phyloP scores from a whole-genome alignment of 2,329 filamentous ascomycete genomes.

The Aspergillus eucalypticola region DNA sequence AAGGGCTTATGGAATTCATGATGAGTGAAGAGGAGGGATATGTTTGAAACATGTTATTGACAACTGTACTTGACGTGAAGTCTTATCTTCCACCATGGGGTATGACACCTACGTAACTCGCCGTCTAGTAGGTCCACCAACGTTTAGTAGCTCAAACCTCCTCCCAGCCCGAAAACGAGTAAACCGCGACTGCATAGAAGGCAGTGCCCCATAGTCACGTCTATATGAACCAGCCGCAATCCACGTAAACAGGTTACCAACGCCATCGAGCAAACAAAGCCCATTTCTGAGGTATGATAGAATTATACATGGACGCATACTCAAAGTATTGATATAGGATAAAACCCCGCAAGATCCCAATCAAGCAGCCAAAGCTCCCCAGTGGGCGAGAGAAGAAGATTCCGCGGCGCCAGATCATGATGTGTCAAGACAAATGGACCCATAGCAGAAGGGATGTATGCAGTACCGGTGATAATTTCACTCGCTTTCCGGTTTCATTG shows the following conservation, averaged over 20 bases:
- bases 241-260: constrained; percentile 61
- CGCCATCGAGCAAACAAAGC: constrained; percentile 56
- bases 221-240: not conserved
- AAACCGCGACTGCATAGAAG: not conserved
- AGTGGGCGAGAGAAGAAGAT: constrained; percentile 19
- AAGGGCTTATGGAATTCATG: no score
- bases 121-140: no score
- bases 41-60: no score
- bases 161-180: not conserved
- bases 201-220: not conserved
- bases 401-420: constrained; percentile 24
- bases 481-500: constrained; percentile 15
- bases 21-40: no score
- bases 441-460: not conserved
- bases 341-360: constrained; percentile 22
- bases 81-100: no score
- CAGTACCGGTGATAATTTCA: not conserved
- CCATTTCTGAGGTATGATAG: constrained; percentile 14
- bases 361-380: constrained; percentile 19
- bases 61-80: no score
- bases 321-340: constrained; percentile 20
- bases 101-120: no score
- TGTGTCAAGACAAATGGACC: constrained; percentile 21
- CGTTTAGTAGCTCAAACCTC: not conserved
- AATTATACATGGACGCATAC: constrained; percentile 23